Conservation (phyloP, 192 early-diverging fungal genomes). For the Chytriomyces sp. region DNA sequence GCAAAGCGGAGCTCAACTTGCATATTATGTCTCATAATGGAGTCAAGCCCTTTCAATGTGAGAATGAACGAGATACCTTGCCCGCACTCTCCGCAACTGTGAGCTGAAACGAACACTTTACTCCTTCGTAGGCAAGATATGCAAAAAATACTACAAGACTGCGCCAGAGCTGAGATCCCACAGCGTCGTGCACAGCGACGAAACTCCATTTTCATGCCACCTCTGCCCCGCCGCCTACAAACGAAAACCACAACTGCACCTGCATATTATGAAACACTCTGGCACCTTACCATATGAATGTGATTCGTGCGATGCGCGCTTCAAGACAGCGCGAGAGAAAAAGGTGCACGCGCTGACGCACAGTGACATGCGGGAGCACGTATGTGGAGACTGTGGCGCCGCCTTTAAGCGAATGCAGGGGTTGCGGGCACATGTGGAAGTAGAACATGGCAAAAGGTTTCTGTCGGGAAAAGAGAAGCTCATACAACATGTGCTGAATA, state of each 20-base stretch:
- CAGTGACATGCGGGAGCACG: not conserved
- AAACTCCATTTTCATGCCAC: not conserved
- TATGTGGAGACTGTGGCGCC: not conserved
- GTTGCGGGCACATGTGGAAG: not conserved
- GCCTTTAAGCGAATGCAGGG: slow-evolving; percentile 16
- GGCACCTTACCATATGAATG: not conserved
- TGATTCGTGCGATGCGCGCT: not conserved
- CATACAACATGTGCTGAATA: too few species aligned
- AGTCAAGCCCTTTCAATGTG: not conserved
- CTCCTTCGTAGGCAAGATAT: not conserved
- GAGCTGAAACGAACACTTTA: not conserved
- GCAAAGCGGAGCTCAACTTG: not conserved
- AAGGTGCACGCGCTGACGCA: slow-evolving; percentile 14
- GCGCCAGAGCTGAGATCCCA: slow-evolving; percentile 7
- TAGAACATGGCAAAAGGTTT: not conserved
- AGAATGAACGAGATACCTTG: not conserved
- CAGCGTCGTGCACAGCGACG: slow-evolving; percentile 2
- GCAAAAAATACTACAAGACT: not conserved
- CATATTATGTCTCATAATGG: not conserved
- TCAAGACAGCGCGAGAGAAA: slow-evolving; percentile 18
- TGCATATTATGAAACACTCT: slow-evolving; percentile 22
- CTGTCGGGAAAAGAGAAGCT: too few species aligned
- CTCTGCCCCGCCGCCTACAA: slow-evolving; percentile 1
- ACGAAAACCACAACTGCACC: slow-evolving; percentile 11
- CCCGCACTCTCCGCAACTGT: not conserved